phyloP scores from a whole-genome alignment of 1,284 basidiomycete species.

The Rhodotorula sp. region DNA sequence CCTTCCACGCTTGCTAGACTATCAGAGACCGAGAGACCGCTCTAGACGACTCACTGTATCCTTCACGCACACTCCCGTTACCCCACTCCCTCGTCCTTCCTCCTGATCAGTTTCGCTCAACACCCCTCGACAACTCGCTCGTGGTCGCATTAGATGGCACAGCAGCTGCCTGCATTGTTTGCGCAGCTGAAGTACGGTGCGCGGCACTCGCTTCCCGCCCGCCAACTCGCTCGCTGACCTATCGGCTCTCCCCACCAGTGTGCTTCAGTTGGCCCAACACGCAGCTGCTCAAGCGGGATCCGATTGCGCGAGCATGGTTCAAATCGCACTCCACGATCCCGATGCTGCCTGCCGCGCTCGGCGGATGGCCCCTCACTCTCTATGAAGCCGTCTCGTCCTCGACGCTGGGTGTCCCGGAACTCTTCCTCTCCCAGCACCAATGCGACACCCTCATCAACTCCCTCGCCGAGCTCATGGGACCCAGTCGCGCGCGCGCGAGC shows the following conservation, averaged over 20 bases:
- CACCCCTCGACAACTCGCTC: neutral
- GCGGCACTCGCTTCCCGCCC: neutral
- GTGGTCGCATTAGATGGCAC: neutral
- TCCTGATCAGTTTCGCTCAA: too few species aligned
- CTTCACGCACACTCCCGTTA: too few species aligned
- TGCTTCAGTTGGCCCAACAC: conserved; percentile 30
- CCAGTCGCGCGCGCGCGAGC: conserved; percentile 10
- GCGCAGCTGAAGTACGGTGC: conserved; percentile 20
- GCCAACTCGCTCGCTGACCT: neutral
- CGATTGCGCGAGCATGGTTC: conserved; percentile 20
- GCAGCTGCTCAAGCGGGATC: conserved; percentile 22
- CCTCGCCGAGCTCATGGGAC: conserved; percentile 25
- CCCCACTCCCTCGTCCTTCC: too few species aligned
- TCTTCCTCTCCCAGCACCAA: conserved; percentile 17
- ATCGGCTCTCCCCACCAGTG: neutral
- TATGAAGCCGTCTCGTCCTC: conserved; percentile 9
- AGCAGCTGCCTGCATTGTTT: neutral
- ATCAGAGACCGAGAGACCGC: too few species aligned
- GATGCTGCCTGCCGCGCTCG: conserved; percentile 12
- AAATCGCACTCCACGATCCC: conserved; percentile 7
- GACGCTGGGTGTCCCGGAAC: conserved; percentile 12
- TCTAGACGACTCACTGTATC: too few species aligned
- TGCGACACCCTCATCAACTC: conserved; percentile 1
- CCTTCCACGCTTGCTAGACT: too few species aligned
- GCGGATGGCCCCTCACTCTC: conserved; percentile 16